Evolutionary conservation across 2,329 filamentous ascomycete genomes (phyloP).

Genomic region (Hypoxylon sp.): DNA sequence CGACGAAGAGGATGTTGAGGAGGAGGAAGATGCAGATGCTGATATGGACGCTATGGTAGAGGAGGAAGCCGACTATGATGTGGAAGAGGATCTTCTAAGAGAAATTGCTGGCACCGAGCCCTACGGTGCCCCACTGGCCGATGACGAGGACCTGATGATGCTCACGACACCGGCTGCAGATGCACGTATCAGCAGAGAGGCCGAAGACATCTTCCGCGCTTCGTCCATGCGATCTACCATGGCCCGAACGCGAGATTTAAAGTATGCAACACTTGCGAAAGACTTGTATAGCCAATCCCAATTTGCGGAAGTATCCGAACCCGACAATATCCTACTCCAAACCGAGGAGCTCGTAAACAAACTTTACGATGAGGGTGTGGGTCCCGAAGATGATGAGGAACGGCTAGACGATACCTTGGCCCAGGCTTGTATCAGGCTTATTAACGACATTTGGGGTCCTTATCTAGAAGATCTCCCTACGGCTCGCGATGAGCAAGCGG

Average conservation of each 20-base stretch:
- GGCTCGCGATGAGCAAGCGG: slow-evolving; percentile 65
- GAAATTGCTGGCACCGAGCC: slow-evolving; percentile 49
- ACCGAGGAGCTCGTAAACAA: slow-evolving; percentile 78
- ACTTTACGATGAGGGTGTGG: slow-evolving; percentile 73
- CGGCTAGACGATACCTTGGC: slow-evolving; percentile 68
- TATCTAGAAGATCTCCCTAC: slow-evolving; percentile 62
- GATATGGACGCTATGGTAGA: slow-evolving; percentile 46
- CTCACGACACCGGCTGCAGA: slow-evolving; percentile 67
- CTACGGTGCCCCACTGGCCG: slow-evolving; percentile 42
- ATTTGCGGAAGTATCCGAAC: slow-evolving; percentile 73
- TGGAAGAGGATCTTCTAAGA: slow-evolving; percentile 52
- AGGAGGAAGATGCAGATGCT: slow-evolving; percentile 43
- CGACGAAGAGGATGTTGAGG: slow-evolving; percentile 53
- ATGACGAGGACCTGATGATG: slow-evolving; percentile 65
- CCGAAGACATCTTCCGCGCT: slow-evolving; percentile 66
- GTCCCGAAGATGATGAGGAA: slow-evolving; percentile 65
- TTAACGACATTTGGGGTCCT: slow-evolving; percentile 65
- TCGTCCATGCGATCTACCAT: slow-evolving; percentile 60
- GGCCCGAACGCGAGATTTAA: slow-evolving; percentile 63
- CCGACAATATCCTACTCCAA: slow-evolving; percentile 76
- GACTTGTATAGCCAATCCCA: slow-evolving; percentile 71
- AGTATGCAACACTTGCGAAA: slow-evolving; percentile 78
- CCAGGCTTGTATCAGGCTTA: slow-evolving; percentile 64
- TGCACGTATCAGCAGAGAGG: slow-evolving; percentile 64
- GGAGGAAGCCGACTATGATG: slow-evolving; percentile 51